These are phyloP conservation scores for Lachnellula occidentalis DNA, from an alignment of 2,329 filamentous ascomycete species.

Conservation along the genomic window DNA sequence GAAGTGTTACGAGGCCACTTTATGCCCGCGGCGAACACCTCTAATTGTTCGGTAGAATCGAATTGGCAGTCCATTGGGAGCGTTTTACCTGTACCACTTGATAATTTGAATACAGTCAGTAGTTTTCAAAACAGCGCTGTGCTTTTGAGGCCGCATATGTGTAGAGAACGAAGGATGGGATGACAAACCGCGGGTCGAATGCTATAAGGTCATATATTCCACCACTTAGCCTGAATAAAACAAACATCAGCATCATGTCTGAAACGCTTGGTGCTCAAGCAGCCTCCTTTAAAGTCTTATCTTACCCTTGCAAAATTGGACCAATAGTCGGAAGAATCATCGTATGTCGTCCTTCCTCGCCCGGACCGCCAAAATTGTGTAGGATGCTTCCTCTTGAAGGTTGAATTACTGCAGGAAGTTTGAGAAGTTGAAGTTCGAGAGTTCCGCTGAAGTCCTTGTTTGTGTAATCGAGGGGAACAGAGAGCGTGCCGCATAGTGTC, in stretches of 20 bases:
- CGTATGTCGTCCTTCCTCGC: background rate
- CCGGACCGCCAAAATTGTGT: conserved; percentile 13
- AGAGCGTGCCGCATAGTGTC: background rate
- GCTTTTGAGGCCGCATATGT: no score
- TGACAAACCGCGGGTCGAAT: conserved; percentile 8
- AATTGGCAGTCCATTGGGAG: conserved; percentile 5
- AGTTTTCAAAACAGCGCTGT: background rate
- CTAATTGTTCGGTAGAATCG: background rate
- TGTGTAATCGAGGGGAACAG: conserved; percentile 13
- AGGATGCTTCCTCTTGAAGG: conserved; percentile 10
- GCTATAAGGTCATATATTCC: conserved; percentile 9
- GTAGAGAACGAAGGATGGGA: no score
- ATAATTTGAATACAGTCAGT: background rate
- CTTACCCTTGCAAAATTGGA: conserved; percentile 2
- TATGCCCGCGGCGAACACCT: background rate
- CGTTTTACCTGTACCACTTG: conserved; percentile 11
- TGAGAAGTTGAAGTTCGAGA: conserved; percentile 4
- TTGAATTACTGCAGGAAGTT: conserved; percentile 1
- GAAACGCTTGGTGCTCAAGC: background rate
- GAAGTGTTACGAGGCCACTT: background rate
- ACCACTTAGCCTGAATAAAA: conserved; percentile 2
- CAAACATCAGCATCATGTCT: background rate
- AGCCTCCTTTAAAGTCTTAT: background rate
- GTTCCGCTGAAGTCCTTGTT: background rate
- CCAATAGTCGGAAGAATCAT: background rate